Base-by-base conservation (phyloP, 1,284 basidiomycete genomes). In the Sporisorium iseilematis-ciliati region DNA sequence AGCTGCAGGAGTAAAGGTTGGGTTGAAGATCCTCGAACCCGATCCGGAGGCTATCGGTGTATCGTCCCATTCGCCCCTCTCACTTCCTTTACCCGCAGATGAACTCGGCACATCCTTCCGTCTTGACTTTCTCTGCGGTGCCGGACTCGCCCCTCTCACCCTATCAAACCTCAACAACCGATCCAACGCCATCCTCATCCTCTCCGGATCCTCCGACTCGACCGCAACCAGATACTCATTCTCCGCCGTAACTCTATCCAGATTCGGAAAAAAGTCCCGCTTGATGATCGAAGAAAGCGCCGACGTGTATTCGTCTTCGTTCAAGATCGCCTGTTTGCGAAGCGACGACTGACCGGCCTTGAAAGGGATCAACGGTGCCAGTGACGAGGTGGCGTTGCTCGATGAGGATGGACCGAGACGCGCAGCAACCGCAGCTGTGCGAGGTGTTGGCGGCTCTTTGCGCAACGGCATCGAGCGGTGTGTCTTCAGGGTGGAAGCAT, bases 241-340 rank as follows among this genome's bases (percentile, higher is more conserved):
- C 52, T 84, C 79, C 1, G 80, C 82, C 3, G 58, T 62, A 2
- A 84, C 57, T 18, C 79, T 59, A 18, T 78, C 75, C 16, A 84
- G 57, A 20, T 67, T 59, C 0, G 96, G 96, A 83, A 98, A 99
- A 88, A 98, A 99, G 87, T 98, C 95, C 56, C 97, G 91, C 52
- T 93, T 92, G 84, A 99, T 97, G 83, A 99, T 97, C 54, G 91
- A 89, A 3, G 93, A 94, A n/a, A 99, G 89, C 0, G 93, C 92
- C 56, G 90, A 90, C 1, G 94, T 95, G 85, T 99, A 99, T 82
- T 94, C 93, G 78, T 98, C 95, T 87, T 99, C 96, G 8, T 76
- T 77, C 18, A 86, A 75, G 31, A 86, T 79, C 8, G 62, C 59
- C 60, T 86, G 85, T 3, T 66, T 33, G 21, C 75, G 75, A 6